Evolutionary conservation across 805 yeast species (phyloP), one percentile per base, ranked within the genome.

Genomic region (Priceomyces fermenticarens): DNA sequence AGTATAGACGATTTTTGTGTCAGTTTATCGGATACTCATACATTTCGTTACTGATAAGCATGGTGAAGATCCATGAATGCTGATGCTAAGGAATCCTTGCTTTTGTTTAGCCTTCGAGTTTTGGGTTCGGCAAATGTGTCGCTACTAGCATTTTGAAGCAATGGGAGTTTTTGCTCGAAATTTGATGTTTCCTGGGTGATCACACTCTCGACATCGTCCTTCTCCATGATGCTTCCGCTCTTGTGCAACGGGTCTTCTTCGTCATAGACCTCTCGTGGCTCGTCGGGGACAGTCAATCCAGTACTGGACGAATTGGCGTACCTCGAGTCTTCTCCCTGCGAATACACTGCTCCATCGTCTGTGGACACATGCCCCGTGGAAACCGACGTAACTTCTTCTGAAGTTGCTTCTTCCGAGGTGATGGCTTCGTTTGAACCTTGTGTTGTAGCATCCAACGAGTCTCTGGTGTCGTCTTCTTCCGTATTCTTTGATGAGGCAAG

Each of bases 161-260:
- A 48, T 2, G 65, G 62, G 10, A 62, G 44, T 29, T 55, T 45
- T 35, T 60, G 66, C 1, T 48, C 57, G 34, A 55, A 63, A 12
- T 13, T 13, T 4, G 29, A 16, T 5, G 45, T 35, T 14, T 35
- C 42, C 30, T 34, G 42, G 10, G 52, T 39, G 30, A 39, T 31
- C 2, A 51, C 10, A 26, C 55, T 47, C 17, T 25, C 36, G 37
- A 42, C 49, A 35, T 47, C 51, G 10, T 32, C 43, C 8, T 25
- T 26, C 20, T 23, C 26, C 25, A 20, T 20, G 8, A 20, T 20
- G 25, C 25, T 4, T 9, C 17, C 29, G 20, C 16, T n/a, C 10
- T 32, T 23, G 10, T n/a, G 13, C 9, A n/a, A 13, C 6, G 12
- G 14, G 14, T 29, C 14, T 5, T 29, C 14, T 29, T 29, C 31